Percentiles rank a stretch among this genome's conserved stretches.
These are phyloP conservation scores for Stephania japonica DNA, from an alignment of 164 flowering plant genomes.

Conservation along the genomic window DNA sequence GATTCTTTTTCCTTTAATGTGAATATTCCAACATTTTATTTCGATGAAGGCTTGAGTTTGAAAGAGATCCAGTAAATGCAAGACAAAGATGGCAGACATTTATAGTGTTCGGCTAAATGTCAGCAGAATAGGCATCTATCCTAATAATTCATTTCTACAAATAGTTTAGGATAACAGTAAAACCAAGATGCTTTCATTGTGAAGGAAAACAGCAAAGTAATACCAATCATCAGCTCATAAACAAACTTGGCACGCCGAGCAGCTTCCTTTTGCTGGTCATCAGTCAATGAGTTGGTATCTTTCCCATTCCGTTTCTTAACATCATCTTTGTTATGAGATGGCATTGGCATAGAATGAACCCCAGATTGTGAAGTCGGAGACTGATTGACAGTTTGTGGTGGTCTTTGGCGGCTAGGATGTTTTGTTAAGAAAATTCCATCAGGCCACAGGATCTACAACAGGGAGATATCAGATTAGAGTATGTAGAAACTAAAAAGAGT, in stretches of 20 bases:
- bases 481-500: background rate
- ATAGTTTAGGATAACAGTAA: background rate
- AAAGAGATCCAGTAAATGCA: background rate
- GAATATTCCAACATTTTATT: background rate
- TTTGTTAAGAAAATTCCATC: conserved; percentile 96
- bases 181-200: background rate
- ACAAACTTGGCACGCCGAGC: conserved; percentile 80
- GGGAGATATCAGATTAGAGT: conserved; percentile 11
- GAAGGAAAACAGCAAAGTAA: conserved; percentile 6
- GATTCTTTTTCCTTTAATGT: too few relatives aligned
- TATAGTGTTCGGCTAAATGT: background rate
- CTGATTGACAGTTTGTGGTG: conserved; percentile 32
- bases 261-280: conserved; percentile 64
- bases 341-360: conserved; percentile 24
- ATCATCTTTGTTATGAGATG: conserved; percentile 40
- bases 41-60: conserved; percentile 1
- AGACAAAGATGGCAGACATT: background rate
- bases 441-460: conserved; percentile 91
- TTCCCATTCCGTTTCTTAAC: conserved; percentile 17
- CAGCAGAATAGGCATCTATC: background rate
- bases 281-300: conserved; percentile 16
- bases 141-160: background rate
- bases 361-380: conserved; percentile 30
- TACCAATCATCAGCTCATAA: conserved; percentile 88
- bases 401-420: conserved; percentile 74